Evolutionary conservation across 345 rosid genomes (phyloP), one percentile per base, ranked within the genome.

Genomic region (Syzygium aromaticum): DNA sequence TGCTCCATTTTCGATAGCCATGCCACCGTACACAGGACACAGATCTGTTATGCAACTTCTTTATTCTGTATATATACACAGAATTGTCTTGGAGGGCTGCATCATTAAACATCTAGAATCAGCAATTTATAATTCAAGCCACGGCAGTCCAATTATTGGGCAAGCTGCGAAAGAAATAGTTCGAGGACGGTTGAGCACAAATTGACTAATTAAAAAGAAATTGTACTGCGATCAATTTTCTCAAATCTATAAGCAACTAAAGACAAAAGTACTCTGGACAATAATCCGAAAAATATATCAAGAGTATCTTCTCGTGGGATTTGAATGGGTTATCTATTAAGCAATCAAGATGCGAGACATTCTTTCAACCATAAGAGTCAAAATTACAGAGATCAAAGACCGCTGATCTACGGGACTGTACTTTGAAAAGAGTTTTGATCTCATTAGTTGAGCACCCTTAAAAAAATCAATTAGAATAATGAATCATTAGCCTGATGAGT

Each of bases 1-100:
- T 30, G 84, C 21, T 85, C 87, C 88, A 51, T 53, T 88, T 86
- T 91, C 92, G 15, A 51, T 57, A 28, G 87, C 91, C 94, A 93
- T 94, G 59, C 25, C 51, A 52, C 22, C n/a, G n/a, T 46, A 49
- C n/a, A 8, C 3, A 1, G 43, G 46, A 64, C 46, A 52, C 77
- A 61, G 54, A 28, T 63, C 40, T 86, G 46, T 30, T 49, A 84
- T 14, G 40, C 82, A 38, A 38, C 82, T 73, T 22, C 59, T 73
- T 73, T 73, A 73, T 19, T 19, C 49, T 73, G 82, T 21, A 38
- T 38, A 73, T 73, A 57, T 57, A 10, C 13, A 23, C 63, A 57
- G n/a, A 23, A 11, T 57, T 57, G 63, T 23, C 14, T 23, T 5
- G 63, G n/a, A 12, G n/a, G 6, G 63, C 82, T 73, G 82, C 82